A percentile compares a stretch with the other conserved stretches of the same genome.
Evolutionary conservation across 2,329 filamentous ascomycete genomes (phyloP).

Genomic region (Fusarium odoratissimum): DNA sequence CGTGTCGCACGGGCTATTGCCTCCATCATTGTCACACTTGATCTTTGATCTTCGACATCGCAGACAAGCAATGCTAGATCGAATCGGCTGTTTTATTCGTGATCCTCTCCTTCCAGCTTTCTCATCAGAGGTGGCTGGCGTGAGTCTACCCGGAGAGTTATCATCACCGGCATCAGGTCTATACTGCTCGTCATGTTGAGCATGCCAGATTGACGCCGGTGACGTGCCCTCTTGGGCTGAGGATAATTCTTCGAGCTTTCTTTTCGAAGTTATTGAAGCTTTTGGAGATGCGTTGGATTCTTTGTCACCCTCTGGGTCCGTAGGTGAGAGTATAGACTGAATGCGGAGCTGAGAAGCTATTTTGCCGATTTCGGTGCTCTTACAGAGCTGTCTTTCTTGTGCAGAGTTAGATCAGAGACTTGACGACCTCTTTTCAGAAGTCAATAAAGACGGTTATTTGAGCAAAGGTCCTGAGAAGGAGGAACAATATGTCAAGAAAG

Average conservation of each 20-base stretch:
- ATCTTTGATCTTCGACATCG: slow-evolving; percentile 84
- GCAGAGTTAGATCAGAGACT: background rate
- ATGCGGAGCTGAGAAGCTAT: slow-evolving; percentile 64
- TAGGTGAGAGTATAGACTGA: slow-evolving; percentile 62
- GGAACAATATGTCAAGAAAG: background rate
- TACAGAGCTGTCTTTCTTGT: slow-evolving; percentile 16
- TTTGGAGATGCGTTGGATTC: slow-evolving; percentile 35
- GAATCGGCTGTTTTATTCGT: slow-evolving; percentile 64
- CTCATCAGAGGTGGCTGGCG: slow-evolving; percentile 10
- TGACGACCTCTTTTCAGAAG: background rate
- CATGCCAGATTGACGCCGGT: background rate
- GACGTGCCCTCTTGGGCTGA: background rate
- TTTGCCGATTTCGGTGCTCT: slow-evolving; percentile 57
- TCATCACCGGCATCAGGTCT: background rate
- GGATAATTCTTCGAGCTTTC: slow-evolving; percentile 9
- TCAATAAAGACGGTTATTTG: background rate
- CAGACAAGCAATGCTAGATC: slow-evolving; percentile 83
- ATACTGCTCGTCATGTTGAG: background rate
- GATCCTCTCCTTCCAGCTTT: slow-evolving; percentile 28
- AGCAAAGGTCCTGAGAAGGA: background rate
- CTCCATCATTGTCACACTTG: slow-evolving; percentile 85
- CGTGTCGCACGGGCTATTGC: slow-evolving; percentile 76
- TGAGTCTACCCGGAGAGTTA: background rate
- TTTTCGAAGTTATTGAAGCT: background rate
- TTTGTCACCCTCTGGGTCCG: slow-evolving; percentile 56